phyloP scores from a whole-genome alignment of 2,329 filamentous ascomycete species.

The Tolypocladium sp. region DNA sequence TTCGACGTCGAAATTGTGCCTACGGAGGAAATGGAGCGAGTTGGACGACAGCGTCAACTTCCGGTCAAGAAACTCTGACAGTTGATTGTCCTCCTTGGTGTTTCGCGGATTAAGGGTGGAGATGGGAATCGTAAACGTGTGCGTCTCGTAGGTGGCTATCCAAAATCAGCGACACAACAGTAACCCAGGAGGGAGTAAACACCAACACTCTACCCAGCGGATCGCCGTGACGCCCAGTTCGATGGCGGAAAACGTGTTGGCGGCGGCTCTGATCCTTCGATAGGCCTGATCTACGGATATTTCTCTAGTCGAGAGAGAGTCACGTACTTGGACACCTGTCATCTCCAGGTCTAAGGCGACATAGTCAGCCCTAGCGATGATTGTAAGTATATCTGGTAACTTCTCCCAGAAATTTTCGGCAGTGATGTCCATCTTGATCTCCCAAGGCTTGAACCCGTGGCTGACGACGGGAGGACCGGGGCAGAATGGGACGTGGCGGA shows the following conservation, averaged over 20 bases:
- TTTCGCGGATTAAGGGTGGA: neutral
- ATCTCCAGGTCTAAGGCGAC: conserved; percentile 29
- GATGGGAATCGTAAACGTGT: conserved; percentile 17
- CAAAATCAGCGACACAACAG: neutral
- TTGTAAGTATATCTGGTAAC: conserved; percentile 18
- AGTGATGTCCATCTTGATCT: conserved; percentile 9
- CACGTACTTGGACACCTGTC: conserved; percentile 17
- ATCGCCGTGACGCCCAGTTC: conserved; percentile 27
- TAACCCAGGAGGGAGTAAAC: neutral
- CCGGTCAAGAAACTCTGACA: conserved; percentile 16
- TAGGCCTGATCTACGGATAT: conserved; percentile 15
- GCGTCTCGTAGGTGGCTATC: conserved; percentile 11
- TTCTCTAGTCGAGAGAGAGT: neutral
- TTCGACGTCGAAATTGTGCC: conserved; percentile 15
- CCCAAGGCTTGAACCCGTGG: too few species aligned
- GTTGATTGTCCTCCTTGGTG: neutral
- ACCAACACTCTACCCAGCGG: neutral
- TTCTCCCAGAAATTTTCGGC: conserved; percentile 9
- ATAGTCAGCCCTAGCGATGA: conserved; percentile 18
- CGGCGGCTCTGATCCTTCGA: conserved; percentile 14
- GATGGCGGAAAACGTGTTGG: conserved; percentile 20
- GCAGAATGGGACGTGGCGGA: too few species aligned
- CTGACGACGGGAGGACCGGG: too few species aligned
- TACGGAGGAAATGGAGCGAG: conserved; percentile 19
- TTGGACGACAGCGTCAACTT: conserved; percentile 15